Percentiles rank a stretch among this genome's conserved stretches.
These are phyloP conservation scores for Carpinus viminea DNA, from an alignment of 306 rosid species.

Conservation along the genomic window DNA sequence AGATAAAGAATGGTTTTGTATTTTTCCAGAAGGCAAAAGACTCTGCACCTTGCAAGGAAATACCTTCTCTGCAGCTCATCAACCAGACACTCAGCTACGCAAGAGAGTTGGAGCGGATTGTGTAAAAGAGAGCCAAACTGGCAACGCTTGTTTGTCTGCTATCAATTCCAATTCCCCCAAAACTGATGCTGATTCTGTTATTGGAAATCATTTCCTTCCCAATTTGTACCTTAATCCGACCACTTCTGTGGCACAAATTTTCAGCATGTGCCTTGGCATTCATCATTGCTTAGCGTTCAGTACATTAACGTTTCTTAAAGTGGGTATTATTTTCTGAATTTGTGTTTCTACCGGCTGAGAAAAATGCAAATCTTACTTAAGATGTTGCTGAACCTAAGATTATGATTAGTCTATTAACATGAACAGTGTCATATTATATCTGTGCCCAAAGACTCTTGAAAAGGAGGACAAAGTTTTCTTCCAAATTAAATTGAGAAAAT, in stretches of 20 bases:
- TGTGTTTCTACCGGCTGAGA: neutral
- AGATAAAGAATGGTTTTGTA: constrained; percentile 58
- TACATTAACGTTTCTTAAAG: neutral
- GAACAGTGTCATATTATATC: too few relatives aligned
- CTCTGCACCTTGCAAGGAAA: constrained; percentile 94
- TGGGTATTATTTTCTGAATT: constrained; percentile 1
- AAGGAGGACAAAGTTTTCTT: too few relatives aligned
- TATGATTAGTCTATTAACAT: too few relatives aligned
- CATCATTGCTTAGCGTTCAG: neutral
- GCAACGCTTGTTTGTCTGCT: constrained; percentile 24
- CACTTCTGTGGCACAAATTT: constrained; percentile 21
- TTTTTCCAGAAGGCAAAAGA: constrained; percentile 87
- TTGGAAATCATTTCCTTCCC: constrained; percentile 21
- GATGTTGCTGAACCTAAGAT: neutral
- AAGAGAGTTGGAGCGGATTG: constrained; percentile 99
- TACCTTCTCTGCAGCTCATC: constrained; percentile 94
- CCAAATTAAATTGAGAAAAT: too few relatives aligned
- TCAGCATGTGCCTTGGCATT: constrained; percentile 3
- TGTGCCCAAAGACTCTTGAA: too few relatives aligned
- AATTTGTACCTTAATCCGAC: constrained; percentile 25
- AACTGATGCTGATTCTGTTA: constrained; percentile 20
- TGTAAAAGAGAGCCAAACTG: constrained; percentile 39
- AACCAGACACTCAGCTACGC: constrained; percentile 98
- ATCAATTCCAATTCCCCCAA: constrained; percentile 16
- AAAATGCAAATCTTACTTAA: neutral